phyloP scores from a whole-genome alignment of 2,329 filamentous ascomycete genomes.

The Furcasterigmium furcatum region DNA sequence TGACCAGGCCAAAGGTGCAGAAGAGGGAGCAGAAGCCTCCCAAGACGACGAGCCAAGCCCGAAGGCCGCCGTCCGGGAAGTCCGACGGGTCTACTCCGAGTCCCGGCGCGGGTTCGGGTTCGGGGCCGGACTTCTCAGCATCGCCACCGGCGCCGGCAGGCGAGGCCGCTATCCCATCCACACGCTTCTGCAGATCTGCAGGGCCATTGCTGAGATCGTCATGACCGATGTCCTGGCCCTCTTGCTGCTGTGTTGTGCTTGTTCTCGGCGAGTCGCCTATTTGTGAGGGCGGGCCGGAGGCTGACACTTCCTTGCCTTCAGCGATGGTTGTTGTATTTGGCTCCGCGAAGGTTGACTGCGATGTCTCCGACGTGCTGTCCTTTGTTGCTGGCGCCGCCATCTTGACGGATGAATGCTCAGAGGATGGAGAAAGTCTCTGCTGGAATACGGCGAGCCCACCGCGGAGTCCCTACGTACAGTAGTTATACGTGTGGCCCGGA shows the following conservation, averaged over 20 bases:
- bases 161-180: too few species aligned
- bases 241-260: background rate
- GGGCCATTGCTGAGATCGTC: background rate
- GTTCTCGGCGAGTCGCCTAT: background rate
- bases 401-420: too few species aligned
- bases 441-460: too few species aligned
- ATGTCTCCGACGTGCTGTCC: background rate
- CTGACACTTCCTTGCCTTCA: too few species aligned
- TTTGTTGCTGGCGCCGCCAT: too few species aligned
- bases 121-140: background rate
- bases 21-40: conserved; percentile 40
- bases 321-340: too few species aligned
- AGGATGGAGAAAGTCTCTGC: too few species aligned
- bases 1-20: conserved; percentile 40
- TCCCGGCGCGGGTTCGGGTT: background rate
- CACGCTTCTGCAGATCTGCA: background rate
- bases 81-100: conserved; percentile 36
- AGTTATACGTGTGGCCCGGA: too few species aligned
- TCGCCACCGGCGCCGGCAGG: too few species aligned
- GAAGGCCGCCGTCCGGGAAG: conserved; percentile 56
- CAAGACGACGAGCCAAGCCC: conserved; percentile 56
- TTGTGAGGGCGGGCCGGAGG: too few species aligned
- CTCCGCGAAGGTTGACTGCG: background rate
- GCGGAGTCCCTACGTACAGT: too few species aligned
- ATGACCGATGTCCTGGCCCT: background rate